These are phyloP conservation scores for Pythium aristosporum DNA, from an alignment of 352 stramenopile species.

Conservation along the genomic window DNA sequence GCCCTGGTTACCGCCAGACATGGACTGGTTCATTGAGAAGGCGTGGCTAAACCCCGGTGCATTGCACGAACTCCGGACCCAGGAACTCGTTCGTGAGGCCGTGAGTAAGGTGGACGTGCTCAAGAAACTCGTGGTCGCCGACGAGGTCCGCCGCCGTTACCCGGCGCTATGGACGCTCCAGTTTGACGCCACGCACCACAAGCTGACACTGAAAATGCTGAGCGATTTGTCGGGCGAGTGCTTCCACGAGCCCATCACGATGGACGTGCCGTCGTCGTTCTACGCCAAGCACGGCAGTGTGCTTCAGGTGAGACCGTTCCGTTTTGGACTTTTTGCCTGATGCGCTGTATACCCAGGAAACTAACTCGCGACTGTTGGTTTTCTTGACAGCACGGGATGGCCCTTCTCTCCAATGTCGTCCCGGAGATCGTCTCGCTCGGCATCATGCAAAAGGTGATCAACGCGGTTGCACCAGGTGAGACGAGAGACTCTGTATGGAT, in stretches of 20 bases:
- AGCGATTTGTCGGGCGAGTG: slow-evolving; percentile 25
- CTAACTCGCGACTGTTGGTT: background rate
- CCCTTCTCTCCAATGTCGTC: slow-evolving; percentile 15
- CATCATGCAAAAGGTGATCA: slow-evolving; percentile 18
- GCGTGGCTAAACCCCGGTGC: slow-evolving; percentile 8
- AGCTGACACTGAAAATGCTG: slow-evolving; percentile 9
- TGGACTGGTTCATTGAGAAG: slow-evolving; percentile 20
- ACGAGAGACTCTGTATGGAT: background rate
- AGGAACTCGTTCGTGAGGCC: slow-evolving; percentile 12
- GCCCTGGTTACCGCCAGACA: slow-evolving; percentile 17
- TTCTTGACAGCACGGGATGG: slow-evolving; percentile 9
- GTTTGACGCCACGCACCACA: background rate
- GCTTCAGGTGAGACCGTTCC: slow-evolving; percentile 7
- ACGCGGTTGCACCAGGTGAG: slow-evolving; percentile 1
- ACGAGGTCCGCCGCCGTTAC: slow-evolving; percentile 7
- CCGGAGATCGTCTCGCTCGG: slow-evolving; percentile 19
- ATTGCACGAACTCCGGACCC: slow-evolving; percentile 9
- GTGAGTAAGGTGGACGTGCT: slow-evolving; percentile 20
- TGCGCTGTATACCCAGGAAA: background rate
- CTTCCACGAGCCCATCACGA: slow-evolving; percentile 23
- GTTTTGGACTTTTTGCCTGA: background rate
- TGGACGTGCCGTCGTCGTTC: slow-evolving; percentile 4
- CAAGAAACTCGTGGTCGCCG: slow-evolving; percentile 12
- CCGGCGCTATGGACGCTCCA: slow-evolving; percentile 23
- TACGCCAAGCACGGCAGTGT: slow-evolving; percentile 11